Percentiles rank a stretch among this genome's conserved stretches.
Evolutionary conservation across 192 early-diverging fungal species (phyloP).

Genomic region (Mortierella hygrophila): DNA sequence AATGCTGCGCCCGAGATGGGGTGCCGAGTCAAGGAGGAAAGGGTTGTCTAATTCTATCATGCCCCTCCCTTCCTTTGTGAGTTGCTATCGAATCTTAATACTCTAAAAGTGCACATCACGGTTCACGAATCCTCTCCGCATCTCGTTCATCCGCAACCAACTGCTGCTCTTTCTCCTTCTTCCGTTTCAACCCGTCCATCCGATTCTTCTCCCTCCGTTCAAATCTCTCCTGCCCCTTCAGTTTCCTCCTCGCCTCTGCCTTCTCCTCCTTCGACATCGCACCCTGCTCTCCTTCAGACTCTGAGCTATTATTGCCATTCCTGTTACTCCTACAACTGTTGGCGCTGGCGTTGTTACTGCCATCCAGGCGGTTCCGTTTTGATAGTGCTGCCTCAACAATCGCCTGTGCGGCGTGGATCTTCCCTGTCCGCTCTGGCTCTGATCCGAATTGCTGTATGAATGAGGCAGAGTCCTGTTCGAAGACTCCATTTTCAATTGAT

Average conservation of each 20-base stretch:
- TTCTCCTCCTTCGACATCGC: background rate
- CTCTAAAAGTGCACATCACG: background rate
- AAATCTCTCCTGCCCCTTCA: background rate
- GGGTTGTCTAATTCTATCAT: too few relatives aligned
- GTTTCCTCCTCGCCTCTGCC: conserved; percentile 14
- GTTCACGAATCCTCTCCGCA: background rate
- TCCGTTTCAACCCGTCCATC: background rate
- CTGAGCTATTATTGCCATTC: background rate
- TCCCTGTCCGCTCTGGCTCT: conserved; percentile 40
- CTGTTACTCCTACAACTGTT: background rate
- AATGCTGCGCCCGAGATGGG: too few relatives aligned
- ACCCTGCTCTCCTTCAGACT: background rate
- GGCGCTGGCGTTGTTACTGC: background rate
- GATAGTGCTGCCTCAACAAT: conserved; percentile 26
- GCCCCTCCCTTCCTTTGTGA: background rate
- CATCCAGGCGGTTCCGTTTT: conserved; percentile 30
- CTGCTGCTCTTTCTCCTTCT: background rate
- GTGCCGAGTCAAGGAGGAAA: too few relatives aligned
- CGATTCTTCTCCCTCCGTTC: conserved; percentile 2
- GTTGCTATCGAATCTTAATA: background rate
- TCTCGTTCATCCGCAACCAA: background rate
- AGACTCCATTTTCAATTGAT: conserved; percentile 42
- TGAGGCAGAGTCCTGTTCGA: conserved; percentile 19
- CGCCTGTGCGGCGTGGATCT: conserved; percentile 34
- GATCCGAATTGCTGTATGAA: conserved; percentile 32